Evolutionary conservation across 768 basidiomycete genomes (phyloP), one percentile per base, ranked within the genome.

Genomic region (Lentinula sp.): DNA sequence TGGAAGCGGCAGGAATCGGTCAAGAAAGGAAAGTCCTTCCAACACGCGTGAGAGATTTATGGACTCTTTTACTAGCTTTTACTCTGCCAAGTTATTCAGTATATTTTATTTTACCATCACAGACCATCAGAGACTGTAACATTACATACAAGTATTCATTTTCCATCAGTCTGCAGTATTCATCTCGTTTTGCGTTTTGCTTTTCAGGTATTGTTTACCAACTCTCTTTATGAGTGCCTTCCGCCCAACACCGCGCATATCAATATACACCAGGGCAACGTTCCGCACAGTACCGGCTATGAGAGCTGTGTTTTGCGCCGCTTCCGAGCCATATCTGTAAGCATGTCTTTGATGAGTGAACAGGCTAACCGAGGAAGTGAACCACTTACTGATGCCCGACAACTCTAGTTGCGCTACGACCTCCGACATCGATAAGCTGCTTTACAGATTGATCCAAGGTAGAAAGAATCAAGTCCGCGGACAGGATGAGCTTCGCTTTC

Each of bases 201-300:
- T 81, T 67, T 81, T 84, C 23, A 87, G 75, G 66, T 80, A 84
- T 45, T 80, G 78, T 76, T 75, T 83, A 18, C 84, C 86, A 0
- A 79, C 84, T 61, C 78, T 81, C 75, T 79, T 87, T 68, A 93
- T 70, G 57, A 93, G 70, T 12, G 89, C 90, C 50, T 82, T 76
- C 60, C 88, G 76, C 8, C 88, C 90, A 41, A 93, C 82, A 0
- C 90, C 89, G 1, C 79, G 73, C 77, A 88, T 79, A 69, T 92
- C 90, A 43, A 92, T 80, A 71, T 91, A 93, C 20, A 93, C 86
- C 41, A 91, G 75, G 3, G 81, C 86, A 12, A 90, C 83, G 71
- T 92, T 91, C 62, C 82, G 76, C 37, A 85, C 86, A 0, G 86
- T 84, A 7, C 84, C 85, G 6, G 86, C 82, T 61, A 87, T 73